A percentile compares a stretch with the other conserved stretches of the same genome.
phyloP scores from a whole-genome alignment of 805 yeast genomes.

The Aciculoconidium aculeatum region DNA sequence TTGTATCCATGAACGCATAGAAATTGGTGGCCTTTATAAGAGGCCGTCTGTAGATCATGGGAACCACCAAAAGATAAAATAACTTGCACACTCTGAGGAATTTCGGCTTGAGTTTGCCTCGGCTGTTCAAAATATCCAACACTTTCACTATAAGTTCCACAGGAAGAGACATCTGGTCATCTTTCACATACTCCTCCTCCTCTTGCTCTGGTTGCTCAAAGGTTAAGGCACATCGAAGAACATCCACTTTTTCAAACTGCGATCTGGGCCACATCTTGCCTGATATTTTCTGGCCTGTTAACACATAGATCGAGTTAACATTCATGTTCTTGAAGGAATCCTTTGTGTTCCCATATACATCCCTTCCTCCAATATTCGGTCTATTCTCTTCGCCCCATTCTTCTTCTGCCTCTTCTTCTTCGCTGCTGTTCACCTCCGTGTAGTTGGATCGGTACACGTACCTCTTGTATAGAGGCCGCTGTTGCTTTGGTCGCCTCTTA shows the following conservation, averaged over 20 bases:
- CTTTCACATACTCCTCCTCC: constrained; percentile 7
- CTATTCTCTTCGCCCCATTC: constrained; percentile 7
- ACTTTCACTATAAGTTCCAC: constrained; percentile 28
- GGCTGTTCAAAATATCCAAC: constrained; percentile 22
- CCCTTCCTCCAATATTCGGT: constrained; percentile 3
- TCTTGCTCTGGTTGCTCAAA: constrained; percentile 14
- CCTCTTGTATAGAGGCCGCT: constrained; percentile 71
- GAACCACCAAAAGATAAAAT: constrained; percentile 58
- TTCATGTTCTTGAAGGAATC: constrained; percentile 22
- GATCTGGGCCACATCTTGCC: constrained; percentile 44
- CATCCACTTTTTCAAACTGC: constrained; percentile 47
- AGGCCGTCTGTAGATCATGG: constrained; percentile 63
- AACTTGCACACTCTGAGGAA: constrained; percentile 55
- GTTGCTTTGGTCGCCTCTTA: constrained; percentile 80
- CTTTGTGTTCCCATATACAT: constrained; percentile 17
- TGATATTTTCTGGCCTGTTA: constrained; percentile 17
- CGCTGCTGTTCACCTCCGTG: constrained; percentile 18
- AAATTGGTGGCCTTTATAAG: constrained; percentile 62
- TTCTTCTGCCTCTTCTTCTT: constrained; percentile 22
- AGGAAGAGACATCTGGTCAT: constrained; percentile 25
- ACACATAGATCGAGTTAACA: constrained; percentile 29
- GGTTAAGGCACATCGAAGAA: constrained; percentile 30
- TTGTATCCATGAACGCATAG: constrained; percentile 62
- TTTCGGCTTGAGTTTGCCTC: constrained; percentile 36
- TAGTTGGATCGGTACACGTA: constrained; percentile 52